Base-by-base conservation (phyloP, 78 protist species). In the Monosiga brevicollis region DNA sequence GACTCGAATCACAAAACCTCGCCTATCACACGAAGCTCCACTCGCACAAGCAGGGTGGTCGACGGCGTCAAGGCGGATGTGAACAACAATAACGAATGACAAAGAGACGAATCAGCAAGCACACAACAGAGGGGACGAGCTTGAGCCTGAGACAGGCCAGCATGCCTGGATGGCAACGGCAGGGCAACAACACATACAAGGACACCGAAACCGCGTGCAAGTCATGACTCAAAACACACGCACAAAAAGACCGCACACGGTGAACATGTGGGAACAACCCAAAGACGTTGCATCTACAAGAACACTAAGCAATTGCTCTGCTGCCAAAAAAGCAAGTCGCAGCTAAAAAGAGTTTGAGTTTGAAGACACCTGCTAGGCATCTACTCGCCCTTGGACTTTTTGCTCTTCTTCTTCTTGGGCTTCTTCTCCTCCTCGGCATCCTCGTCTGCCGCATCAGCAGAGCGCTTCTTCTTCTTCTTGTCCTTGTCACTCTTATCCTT, bases 401-500 rank as follows among this genome's bases (percentile, higher is more conserved):
- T 20, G 29, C 15, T 49, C 62, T 49, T 49, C 62, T 49, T 49
- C 62, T 49, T 49, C 62, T 49, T 49, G 62, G 62, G 62, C 62
- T 6, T 20, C 62, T 49, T 15, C 62, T 49, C 62, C 6, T 15
- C 62, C 29, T 49, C 62, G 29, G 62, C 62, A 49, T 49, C 62
- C 6, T 6, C 62, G 15, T 49, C 62, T 15, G 6, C 62, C 6
- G 62, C 62, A 49, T 49, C 15, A 15, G 29, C 62, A 6, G 6
- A 20, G 62, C 15, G 29, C 62, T 49, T 49, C 62, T 49, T 49
- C 62, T 49, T 49, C 62, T 49, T 49, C 62, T 49, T 15, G 62
- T 15, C 62, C 62, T 49, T 49, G 62, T 49, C 62, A 6, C 15
- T 49, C 62, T 49, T 49, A 55, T 78, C 83, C 87, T 84, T 84